Percentiles rank a stretch among this genome's conserved stretches.
phyloP scores from a whole-genome alignment of 2,329 filamentous ascomycete species.

The Penicillium sp. region DNA sequence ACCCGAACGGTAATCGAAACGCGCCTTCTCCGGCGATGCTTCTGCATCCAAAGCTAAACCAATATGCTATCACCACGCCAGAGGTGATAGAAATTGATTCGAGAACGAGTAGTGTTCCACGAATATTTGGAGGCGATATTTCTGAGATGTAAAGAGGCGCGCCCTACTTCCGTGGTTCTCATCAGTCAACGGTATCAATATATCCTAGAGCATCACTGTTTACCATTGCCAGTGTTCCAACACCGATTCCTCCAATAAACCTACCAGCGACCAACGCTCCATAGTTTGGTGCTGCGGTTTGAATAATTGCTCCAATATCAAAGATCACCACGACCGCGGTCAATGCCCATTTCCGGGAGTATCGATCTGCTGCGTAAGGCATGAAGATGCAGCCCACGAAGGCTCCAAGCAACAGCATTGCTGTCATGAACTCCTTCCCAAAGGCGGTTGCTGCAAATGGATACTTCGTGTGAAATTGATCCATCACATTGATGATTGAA shows the following conservation, averaged over 20 bases:
- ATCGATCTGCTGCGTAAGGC: slow-evolving; percentile 45
- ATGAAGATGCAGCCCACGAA: slow-evolving; percentile 48
- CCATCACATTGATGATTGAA: slow-evolving; percentile 54
- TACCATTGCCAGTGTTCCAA: slow-evolving; percentile 46
- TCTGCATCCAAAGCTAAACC: slow-evolving; percentile 60
- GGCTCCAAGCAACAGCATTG: slow-evolving; percentile 52
- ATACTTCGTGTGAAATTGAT: slow-evolving; percentile 51
- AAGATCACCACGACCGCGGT: slow-evolving; percentile 44
- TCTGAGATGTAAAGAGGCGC: slow-evolving; percentile 46
- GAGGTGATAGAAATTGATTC: slow-evolving; percentile 56
- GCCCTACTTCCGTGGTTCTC: not conserved
- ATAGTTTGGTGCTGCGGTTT: slow-evolving; percentile 37
- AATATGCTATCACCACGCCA: slow-evolving; percentile 59
- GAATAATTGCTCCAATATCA: slow-evolving; percentile 52
- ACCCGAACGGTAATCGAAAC: slow-evolving; percentile 31
- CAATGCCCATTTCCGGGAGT: slow-evolving; percentile 52
- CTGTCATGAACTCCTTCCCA: slow-evolving; percentile 49
- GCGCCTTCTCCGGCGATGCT: slow-evolving; percentile 51
- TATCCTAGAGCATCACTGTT: not conserved
- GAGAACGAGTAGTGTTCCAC: slow-evolving; percentile 42
- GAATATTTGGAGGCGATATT: slow-evolving; percentile 43
- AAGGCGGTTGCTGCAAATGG: slow-evolving; percentile 45
- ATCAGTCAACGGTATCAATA: not conserved
- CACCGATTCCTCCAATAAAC: slow-evolving; percentile 45
- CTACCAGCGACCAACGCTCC: slow-evolving; percentile 42